These are phyloP conservation scores for Nakaseomyces delphensis DNA, from an alignment of 1,139 yeast species.

Conservation along the genomic window DNA sequence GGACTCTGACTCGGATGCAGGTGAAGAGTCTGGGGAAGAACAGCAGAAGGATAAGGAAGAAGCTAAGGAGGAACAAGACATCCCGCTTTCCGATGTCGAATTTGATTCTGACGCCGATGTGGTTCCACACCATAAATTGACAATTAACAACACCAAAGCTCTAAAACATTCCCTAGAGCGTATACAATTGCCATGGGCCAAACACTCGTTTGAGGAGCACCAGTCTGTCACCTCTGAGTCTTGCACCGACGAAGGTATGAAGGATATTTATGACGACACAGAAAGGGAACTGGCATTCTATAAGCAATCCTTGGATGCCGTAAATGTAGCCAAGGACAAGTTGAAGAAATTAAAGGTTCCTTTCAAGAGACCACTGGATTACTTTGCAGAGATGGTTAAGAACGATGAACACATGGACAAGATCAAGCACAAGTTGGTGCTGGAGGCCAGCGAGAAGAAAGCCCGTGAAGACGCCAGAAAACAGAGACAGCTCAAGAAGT, in stretches of 20 bases:
- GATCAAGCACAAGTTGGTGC: conserved; percentile 68
- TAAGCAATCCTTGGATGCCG: conserved; percentile 88
- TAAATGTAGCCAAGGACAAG: conserved; percentile 57
- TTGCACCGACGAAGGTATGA: conserved; percentile 56
- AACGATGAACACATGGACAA: conserved; percentile 98
- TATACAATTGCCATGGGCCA: conserved; percentile 63
- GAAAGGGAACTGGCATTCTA: conserved; percentile 79
- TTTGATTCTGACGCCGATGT: conserved; percentile 80
- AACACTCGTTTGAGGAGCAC: conserved; percentile 72
- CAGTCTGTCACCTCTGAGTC: conserved; percentile 59
- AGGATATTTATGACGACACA: conserved; percentile 90
- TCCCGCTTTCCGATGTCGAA: conserved; percentile 72
- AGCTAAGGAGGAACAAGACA: conserved; percentile 51
- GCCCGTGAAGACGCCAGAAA: conserved; percentile 90
- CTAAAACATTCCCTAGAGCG: conserved; percentile 59
- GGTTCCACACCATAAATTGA: conserved; percentile 82
- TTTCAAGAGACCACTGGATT: conserved; percentile 87
- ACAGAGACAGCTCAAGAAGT: conserved; percentile 91
- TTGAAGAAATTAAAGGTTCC: conserved; percentile 65
- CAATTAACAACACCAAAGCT: conserved; percentile 66
- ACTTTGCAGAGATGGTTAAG: conserved; percentile 97
- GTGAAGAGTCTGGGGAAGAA: conserved; percentile 26
- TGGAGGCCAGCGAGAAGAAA: conserved; percentile 83
- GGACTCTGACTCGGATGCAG: conserved; percentile 37
- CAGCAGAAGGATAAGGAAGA: conserved; percentile 35